Evolutionary conservation across 2,329 filamentous ascomycete genomes (phyloP), one percentile per base, ranked within the genome.

Genomic region (Aspergillus udagawae): DNA sequence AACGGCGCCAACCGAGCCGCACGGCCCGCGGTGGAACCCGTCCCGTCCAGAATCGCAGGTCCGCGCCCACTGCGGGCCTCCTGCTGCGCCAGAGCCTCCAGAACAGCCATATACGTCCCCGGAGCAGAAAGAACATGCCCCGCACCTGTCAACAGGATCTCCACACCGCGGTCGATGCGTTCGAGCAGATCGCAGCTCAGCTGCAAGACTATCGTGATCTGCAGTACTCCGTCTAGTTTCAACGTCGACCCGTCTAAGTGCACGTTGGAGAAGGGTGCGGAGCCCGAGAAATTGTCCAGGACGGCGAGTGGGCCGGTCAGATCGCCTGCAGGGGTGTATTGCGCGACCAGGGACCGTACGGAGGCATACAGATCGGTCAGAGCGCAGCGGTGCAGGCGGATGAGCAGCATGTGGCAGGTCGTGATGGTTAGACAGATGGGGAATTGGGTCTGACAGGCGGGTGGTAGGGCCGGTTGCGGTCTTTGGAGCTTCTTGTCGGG

Each of bases 361-460:
- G 38, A 17, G n/a, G 38, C 5, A 17, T 42, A 42, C 38, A 42
- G 6, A 17, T 42, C 38, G 17, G 38, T 42, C 5, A 42, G 38
- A 5, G 20, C 38, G 38, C 38, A 20, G 17, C 38, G 38, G 38
- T 42, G 3, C 38, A 53, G 38, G 20, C 51, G 51, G 14, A 53
- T 44, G 38, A 53, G 21, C 21, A 53, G 51, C 1, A 53, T 41
- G 20, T 53, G 41, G 51, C 51, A 53, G 41, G 51, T 53, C 17
- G 12, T 53, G 20, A 53, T 25, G 2, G 51, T 53, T 12, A 53
- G 51, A 23, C 51, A 53, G 51, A 53, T 53, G 12, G 51, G 51
- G 51, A 53, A 53, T 20, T 53, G 51, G 0, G 38, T 53, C 38
- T 53, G 51, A 41, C 51, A 53, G 5, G 7, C 51, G 51, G 51